Conservation (phyloP, 208 protist genomes). For the Phytomonas francai region DNA sequence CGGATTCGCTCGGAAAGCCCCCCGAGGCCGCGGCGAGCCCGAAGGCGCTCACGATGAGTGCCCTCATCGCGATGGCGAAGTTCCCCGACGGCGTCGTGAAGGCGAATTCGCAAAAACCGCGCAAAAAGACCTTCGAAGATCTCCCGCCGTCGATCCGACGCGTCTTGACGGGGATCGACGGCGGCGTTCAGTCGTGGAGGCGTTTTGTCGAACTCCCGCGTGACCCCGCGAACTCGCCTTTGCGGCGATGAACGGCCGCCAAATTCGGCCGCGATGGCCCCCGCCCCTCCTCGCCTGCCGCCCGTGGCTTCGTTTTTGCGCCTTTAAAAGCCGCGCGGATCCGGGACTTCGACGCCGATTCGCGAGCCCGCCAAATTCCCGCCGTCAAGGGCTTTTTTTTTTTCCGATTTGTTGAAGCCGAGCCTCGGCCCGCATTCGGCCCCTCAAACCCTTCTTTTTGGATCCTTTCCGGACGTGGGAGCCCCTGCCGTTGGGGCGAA, state of each 20-base stretch:
- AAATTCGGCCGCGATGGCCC: neutral
- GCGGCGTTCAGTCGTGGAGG: neutral
- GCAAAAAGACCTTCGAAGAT: neutral
- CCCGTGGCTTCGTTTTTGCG: neutral
- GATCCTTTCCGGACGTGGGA: too few species aligned
- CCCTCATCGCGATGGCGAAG: neutral
- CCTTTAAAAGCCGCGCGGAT: too few species aligned
- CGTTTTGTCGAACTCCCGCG: neutral
- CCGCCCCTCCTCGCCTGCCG: neutral
- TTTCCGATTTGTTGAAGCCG: too few species aligned
- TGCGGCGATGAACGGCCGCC: constrained; percentile 1
- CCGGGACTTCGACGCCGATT: too few species aligned
- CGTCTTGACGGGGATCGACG: too few species aligned
- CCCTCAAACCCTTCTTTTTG: too few species aligned
- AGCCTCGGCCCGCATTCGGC: too few species aligned
- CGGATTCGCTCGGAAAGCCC: constrained; percentile 26
- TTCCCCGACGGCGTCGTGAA: neutral
- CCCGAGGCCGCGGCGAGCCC: neutral
- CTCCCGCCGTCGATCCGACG: neutral
- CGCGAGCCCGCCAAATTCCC: too few species aligned
- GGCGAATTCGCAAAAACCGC: neutral
- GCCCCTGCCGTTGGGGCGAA: too few species aligned
- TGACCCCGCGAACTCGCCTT: neutral
- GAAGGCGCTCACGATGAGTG: neutral
- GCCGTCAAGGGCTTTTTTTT: too few species aligned